Percentiles rank a stretch among this genome's conserved stretches.
These are phyloP conservation scores for Beauveria rudraprayagi DNA, from an alignment of 2,329 filamentous ascomycete genomes.

Conservation along the genomic window DNA sequence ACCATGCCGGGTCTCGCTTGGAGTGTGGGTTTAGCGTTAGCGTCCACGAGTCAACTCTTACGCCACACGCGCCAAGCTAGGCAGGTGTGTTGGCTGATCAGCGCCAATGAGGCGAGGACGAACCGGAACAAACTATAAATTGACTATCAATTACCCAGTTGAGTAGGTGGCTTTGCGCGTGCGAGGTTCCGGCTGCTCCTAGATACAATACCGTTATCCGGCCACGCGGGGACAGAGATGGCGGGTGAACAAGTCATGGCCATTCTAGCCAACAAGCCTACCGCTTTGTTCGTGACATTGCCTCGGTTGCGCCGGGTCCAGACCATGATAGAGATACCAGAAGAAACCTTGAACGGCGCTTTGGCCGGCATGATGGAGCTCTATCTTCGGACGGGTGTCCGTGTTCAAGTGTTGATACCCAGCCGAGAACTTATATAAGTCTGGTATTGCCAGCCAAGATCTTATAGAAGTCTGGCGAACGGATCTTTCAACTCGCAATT, in stretches of 20 bases:
- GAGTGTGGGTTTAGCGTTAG: neutral
- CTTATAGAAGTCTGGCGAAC: neutral
- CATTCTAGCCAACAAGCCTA: neutral
- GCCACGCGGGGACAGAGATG: neutral
- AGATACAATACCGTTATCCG: neutral
- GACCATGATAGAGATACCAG: too few relatives aligned
- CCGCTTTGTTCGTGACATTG: neutral
- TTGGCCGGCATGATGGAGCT: too few relatives aligned
- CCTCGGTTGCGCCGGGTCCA: neutral
- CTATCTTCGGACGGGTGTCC: too few relatives aligned
- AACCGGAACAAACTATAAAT: neutral
- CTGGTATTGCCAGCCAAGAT: neutral
- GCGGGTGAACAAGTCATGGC: neutral
- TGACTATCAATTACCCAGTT: neutral
- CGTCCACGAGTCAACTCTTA: neutral
- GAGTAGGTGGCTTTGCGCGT: neutral
- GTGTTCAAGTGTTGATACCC: too few relatives aligned
- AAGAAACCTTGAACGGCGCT: too few relatives aligned
- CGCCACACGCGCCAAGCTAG: neutral
- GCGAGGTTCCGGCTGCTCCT: neutral
- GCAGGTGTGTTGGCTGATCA: neutral
- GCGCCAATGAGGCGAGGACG: neutral
- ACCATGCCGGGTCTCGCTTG: neutral
- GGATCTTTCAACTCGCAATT: neutral
- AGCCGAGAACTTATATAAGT: neutral